Base-by-base conservation (phyloP, 768 basidiomycete species). In the Auriscalpium vulgare region DNA sequence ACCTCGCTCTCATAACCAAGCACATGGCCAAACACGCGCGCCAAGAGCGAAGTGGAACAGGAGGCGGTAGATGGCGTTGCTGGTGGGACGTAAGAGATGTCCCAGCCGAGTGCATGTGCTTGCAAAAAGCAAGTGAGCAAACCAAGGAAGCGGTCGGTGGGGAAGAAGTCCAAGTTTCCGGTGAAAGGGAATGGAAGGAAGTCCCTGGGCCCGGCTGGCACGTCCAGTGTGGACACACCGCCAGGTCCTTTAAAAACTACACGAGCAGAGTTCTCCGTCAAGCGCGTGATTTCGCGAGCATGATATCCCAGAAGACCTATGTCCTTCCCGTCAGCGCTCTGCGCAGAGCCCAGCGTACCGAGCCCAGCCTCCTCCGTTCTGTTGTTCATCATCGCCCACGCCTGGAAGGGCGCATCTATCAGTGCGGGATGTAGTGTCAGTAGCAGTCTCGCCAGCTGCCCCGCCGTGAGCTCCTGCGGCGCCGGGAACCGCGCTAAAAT, bases 31-130 rank as follows among this genome's bases (percentile, higher is more conserved):
- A 87, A 84, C 1, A 76, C 72, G 54, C 66, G 71, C 17, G 85
- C 76, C 29, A 85, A 75, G 6, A 78, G 78, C 1, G 79, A 78
- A 2, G 79, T 83, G 46, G 81, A 85, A 16, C 76, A 75, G n/a
- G 81, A 82, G 0, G 84, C 80, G 0, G 83, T 83, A 2, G 82
- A 81, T 1, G 80, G 78, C 45, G 75, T 61, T 5, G 75, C 74
- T 3, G 83, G 82, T 5, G 84, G 84, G 9, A 85, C 72, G 56
- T 82, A 69, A 1, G 82, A 84, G 47, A 84, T 79, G 66, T 87
- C 83, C 80, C 80, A 84, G 0, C 80, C 80, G 6, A 85, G 68
- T 0, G 80, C 80, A 65, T 87, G 84, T 1, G 78, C 81, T 63
- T 85, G 84, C 38, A 85, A 57, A 59, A 84, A 75, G 58, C 74